phyloP scores from a whole-genome alignment of 2,329 filamentous ascomycete genomes.

The Apiospora koreana region DNA sequence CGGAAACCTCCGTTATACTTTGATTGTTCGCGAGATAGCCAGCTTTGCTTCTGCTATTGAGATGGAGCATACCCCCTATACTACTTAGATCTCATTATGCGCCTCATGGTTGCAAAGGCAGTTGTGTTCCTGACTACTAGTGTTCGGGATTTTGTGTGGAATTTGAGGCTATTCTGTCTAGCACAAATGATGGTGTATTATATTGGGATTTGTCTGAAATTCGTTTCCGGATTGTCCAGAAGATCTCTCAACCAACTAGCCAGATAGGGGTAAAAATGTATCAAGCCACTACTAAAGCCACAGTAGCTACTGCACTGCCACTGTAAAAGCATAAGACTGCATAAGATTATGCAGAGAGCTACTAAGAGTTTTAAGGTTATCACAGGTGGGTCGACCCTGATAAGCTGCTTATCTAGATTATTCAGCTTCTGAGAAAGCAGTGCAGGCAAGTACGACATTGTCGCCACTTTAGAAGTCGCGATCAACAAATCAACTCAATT shows the following conservation, averaged over 20 bases:
- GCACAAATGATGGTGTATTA: too few species aligned
- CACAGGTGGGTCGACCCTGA: background rate
- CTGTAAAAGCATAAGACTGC: too few species aligned
- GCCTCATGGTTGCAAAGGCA: too few species aligned
- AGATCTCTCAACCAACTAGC: background rate
- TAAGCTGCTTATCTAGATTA: background rate
- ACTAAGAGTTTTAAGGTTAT: background rate
- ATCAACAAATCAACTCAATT: background rate
- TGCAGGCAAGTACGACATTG: background rate
- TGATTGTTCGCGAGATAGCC: background rate
- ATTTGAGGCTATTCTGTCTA: too few species aligned
- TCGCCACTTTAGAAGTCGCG: conserved; percentile 7
- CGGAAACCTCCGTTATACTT: background rate
- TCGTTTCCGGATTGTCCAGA: background rate
- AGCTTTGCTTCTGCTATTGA: too few species aligned
- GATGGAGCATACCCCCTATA: too few species aligned
- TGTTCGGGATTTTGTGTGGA: too few species aligned
- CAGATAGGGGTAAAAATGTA: background rate
- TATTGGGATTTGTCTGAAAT: too few species aligned
- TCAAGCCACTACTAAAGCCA: background rate
- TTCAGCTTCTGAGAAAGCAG: background rate
- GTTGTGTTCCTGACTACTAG: too few species aligned
- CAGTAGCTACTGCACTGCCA: background rate
- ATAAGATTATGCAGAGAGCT: background rate
- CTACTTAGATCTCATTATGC: too few species aligned